Evolutionary conservation across 495 filamentous ascomycete species (phyloP).

Genomic region (Haplographium delicatum): DNA sequence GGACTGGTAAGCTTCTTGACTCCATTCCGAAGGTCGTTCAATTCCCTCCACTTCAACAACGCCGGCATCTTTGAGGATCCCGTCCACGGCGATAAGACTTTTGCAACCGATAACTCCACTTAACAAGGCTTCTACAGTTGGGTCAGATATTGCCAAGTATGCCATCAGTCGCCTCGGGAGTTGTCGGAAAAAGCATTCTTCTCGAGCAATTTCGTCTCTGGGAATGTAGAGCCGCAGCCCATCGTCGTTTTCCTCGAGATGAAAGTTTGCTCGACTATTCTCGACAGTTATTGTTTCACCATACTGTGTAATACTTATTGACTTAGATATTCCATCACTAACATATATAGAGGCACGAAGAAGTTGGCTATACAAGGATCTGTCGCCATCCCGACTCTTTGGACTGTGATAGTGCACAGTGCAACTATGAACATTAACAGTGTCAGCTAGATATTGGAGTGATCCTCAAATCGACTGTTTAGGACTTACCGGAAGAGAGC

Average conservation of each 20-base stretch:
- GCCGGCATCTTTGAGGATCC: constrained; percentile 2
- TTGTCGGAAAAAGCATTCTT: constrained; percentile 28
- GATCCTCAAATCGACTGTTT: not conserved
- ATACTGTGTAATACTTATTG: constrained; percentile 25
- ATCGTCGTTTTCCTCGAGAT: constrained; percentile 28
- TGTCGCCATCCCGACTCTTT: constrained; percentile 15
- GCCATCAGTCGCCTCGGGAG: constrained; percentile 25
- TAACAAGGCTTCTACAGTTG: constrained; percentile 1
- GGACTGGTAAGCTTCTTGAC: constrained; percentile 14
- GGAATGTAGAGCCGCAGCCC: constrained; percentile 37
- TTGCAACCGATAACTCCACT: not conserved
- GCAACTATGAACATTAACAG: constrained; percentile 4
- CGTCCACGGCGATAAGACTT: not conserved
- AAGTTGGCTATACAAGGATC: constrained; percentile 29
- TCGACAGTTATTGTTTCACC: constrained; percentile 24
- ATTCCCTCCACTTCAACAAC: constrained; percentile 1
- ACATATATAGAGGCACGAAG: constrained; percentile 23
- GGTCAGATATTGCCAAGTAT: not conserved
- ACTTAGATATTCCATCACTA: constrained; percentile 28
- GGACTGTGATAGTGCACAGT: constrained; percentile 35
- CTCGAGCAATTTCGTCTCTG: constrained; percentile 26
- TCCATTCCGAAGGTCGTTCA: not conserved
- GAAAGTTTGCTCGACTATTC: constrained; percentile 23
- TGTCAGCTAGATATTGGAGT: not conserved
- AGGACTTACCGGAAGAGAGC: constrained; percentile 32